phyloP scores from a whole-genome alignment of 345 rosid genomes.

The Brassica nigra region DNA sequence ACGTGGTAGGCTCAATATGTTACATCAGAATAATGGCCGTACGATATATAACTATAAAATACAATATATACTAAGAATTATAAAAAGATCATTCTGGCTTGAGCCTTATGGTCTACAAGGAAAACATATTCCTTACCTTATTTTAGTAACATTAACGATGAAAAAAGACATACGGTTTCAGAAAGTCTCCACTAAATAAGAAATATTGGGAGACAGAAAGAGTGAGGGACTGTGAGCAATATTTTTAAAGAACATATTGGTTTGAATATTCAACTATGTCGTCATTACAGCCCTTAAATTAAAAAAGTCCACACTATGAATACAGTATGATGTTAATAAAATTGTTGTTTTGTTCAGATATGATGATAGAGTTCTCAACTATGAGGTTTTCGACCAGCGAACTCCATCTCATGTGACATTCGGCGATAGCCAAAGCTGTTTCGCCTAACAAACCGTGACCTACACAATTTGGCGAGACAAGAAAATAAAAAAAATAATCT shows the following conservation, averaged over 20 bases:
- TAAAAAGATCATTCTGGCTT: constrained; percentile 5
- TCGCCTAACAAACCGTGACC: neutral
- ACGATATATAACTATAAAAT: constrained; percentile 9
- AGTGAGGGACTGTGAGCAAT: neutral
- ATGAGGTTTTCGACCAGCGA: neutral
- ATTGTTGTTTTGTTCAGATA: neutral
- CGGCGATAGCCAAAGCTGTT: neutral
- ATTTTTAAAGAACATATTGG: neutral
- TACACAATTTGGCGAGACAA: neutral
- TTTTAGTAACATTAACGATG: constrained; percentile 30
- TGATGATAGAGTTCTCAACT: neutral
- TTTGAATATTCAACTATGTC: neutral
- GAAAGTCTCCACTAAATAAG: constrained; percentile 16
- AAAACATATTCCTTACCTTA: neutral
- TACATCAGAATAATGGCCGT: constrained; percentile 20
- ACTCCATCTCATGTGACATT: neutral
- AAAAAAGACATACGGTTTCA: neutral
- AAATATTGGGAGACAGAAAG: constrained; percentile 14
- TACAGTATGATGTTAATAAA: neutral
- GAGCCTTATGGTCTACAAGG: neutral
- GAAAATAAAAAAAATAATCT: neutral
- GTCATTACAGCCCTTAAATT: neutral
- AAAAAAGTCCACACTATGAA: neutral
- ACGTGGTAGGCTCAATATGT: constrained; percentile 26
- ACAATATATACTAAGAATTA: neutral